Base-by-base conservation (phyloP, 148 eudicot genomes). In the Fallopia convolvulus region DNA sequence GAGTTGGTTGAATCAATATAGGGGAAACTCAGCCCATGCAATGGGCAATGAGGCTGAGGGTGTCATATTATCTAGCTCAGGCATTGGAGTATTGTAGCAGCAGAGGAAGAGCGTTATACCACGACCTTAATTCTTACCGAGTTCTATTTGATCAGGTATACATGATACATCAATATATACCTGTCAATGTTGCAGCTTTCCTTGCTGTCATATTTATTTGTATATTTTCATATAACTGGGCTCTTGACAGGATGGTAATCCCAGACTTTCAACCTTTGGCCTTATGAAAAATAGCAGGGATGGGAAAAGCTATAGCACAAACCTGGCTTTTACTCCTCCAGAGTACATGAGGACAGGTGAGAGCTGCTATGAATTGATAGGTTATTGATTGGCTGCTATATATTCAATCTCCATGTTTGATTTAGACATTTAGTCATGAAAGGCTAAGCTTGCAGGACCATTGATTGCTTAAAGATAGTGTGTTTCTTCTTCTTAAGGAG, bases 281-380 rank as follows among this genome's bases (percentile, higher is more conserved):
- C 90, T 92, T 70, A 92, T 92, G 97, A 92, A 92, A 80, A 92
- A 92, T 78, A 92, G 97, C 81, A 84, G 93, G 85, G 97, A 92
- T 74, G 97, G 97, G 23, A 92, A 92, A 84, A 92, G 95, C 49
- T 92, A 92, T 68, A 92, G 97, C 81, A 90, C 97, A 39, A 92
- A 92, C 80, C 78, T 90, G 83, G 95, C 97, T 75, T 92, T 92
- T 85, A 90, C 97, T 72, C 97, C 97, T 76, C 97, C 97, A 61
- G 97, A 92, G 79, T 92, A 92, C 83, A 82, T 92, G 85, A 90
- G 90, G 79, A 90, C 97, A 89, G 97, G 97, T 92, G 20, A 76
- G 63, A 20, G 11, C 77, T 36, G 33, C 61, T 79, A 12, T 26
- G 12, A 18, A 46, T 48, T n/a, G 4, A 72, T 72, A 46, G 50